Base-by-base conservation (phyloP, 2,329 filamentous ascomycete species). In the Xylaria sp. region DNA sequence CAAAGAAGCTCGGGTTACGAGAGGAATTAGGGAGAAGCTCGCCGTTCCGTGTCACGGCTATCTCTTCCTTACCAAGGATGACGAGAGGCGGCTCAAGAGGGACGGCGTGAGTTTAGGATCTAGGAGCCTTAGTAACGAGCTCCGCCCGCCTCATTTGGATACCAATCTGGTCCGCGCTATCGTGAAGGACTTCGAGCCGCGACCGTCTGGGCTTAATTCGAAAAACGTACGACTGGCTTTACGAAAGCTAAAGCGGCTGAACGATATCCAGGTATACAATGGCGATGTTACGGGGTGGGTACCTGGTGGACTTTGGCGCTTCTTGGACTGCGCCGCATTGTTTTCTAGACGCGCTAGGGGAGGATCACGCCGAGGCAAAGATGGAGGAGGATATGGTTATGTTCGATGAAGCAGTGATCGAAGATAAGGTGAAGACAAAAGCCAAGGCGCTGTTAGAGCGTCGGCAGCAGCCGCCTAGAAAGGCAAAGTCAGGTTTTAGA, bases 121-220 rank as follows among this genome's bases (percentile, higher is more conserved):
- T 2, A 41, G 39, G 10, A 12, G 39, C 15, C 6, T 41, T 15
- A 41, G 39, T 41, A 12, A 41, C 9, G 39, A 41, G 39, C 15
- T 13, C 15, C 39, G 39, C 9, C 39, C 39, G 15, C 39, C 60
- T 54, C 13, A 5, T 33, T 43, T 54, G 2, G 28, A 62, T 33
- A 54, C 60, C 9, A 55, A 43, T 25, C 49, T 62, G 2, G 48
- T 55, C 8, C 49, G 60, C 49, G 49, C 60, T 23, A 46, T 55
- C 20, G 60, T 62, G 6, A 62, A 62, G 48, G 49, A 62, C 9
- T 55, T 62, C 23, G 60, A 62, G 49, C 49, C 60, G 49, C 33
- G 33, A 23, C 49, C 60, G 15, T 46, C 60, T 55, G 39, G 39
- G 7, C 39, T 41, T 15, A 41, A 41, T 41, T 41, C 39, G 12